Evolutionary conservation across 768 basidiomycete species (phyloP).

Genomic region (Rhizopogon sp.): DNA sequence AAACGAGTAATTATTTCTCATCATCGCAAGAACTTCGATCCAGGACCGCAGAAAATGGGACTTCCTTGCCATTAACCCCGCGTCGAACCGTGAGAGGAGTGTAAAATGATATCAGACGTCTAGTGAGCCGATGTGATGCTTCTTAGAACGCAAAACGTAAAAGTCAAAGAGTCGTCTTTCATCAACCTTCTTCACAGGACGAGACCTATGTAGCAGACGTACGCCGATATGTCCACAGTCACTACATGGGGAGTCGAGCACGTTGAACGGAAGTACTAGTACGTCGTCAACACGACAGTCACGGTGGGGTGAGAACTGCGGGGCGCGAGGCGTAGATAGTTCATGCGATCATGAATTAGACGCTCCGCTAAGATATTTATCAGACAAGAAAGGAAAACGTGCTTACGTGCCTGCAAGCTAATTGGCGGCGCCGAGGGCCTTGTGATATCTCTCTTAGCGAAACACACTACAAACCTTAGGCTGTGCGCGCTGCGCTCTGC

Average conservation of each 20-base stretch:
- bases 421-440: no score
- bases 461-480: background rate
- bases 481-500: no score
- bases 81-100: background rate
- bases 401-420: no score
- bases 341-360: background rate
- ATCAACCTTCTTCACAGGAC: background rate
- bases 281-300: background rate
- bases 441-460: no score
- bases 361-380: no score
- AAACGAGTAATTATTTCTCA: background rate
- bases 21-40: background rate
- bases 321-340: background rate
- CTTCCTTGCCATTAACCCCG: background rate
- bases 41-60: background rate
- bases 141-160: conserved; percentile 1
- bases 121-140: background rate
- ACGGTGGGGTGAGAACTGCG: background rate
- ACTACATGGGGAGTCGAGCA: background rate
- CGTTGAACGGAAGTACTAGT: background rate
- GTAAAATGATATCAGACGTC: background rate
- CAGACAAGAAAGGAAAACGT: no score
- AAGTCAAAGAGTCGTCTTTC: background rate
- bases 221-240: background rate
- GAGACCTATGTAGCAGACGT: background rate